These are phyloP conservation scores for Zygosaccharomyces pseudobailii DNA, from an alignment of 1,139 yeast species.

Conservation along the genomic window DNA sequence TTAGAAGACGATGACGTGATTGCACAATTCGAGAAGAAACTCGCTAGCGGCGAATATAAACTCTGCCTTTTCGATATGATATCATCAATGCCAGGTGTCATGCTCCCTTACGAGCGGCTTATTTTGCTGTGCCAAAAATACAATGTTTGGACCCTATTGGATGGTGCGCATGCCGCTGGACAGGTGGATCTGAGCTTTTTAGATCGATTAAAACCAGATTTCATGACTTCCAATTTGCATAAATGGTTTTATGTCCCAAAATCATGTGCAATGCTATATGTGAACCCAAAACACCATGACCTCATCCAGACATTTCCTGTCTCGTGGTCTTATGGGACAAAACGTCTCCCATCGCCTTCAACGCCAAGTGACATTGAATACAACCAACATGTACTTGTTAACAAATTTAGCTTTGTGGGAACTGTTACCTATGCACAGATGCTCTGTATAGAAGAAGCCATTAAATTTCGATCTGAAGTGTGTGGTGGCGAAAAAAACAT, in stretches of 20 bases:
- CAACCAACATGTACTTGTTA: slow-evolving; percentile 14
- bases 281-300: slow-evolving; percentile 47
- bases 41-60: slow-evolving; percentile 23
- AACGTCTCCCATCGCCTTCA: slow-evolving; percentile 4
- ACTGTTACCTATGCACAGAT: slow-evolving; percentile 37
- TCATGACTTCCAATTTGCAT: slow-evolving; percentile 59
- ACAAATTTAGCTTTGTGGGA: slow-evolving; percentile 37
- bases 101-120: slow-evolving; percentile 52
- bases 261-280: slow-evolving; percentile 58
- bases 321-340: slow-evolving; percentile 32
- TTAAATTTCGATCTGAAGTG: slow-evolving; percentile 45
- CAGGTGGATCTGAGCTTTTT: slow-evolving; percentile 40
- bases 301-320: slow-evolving; percentile 56
- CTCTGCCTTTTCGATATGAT: slow-evolving; percentile 58
- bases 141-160: slow-evolving; percentile 52
- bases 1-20: slow-evolving; percentile 46
- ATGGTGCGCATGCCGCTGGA: slow-evolving; percentile 72
- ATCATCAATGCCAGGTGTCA: slow-evolving; percentile 59
- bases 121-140: slow-evolving; percentile 45
- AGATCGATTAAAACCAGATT: slow-evolving; percentile 50
- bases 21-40: slow-evolving; percentile 36
- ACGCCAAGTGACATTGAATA: slow-evolving; percentile 6
- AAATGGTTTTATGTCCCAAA: slow-evolving; percentile 65
- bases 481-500: slow-evolving; percentile 64
- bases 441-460: slow-evolving; percentile 40